phyloP scores from a whole-genome alignment of 2,329 filamentous ascomycete genomes.

The Talaromyces sp. region DNA sequence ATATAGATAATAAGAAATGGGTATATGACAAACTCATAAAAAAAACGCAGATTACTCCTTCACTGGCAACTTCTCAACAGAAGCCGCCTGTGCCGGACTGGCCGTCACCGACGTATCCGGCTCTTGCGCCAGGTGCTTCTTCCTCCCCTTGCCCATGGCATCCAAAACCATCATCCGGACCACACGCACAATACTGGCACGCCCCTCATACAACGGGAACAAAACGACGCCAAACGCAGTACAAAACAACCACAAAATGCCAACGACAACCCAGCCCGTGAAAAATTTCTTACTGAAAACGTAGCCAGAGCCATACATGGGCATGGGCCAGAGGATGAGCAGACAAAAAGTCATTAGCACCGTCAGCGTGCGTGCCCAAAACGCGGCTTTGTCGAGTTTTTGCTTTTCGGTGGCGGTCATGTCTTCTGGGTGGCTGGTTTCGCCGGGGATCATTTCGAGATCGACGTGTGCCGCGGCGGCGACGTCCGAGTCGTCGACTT shows the following conservation, averaged over 20 bases:
- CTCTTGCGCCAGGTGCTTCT: constrained; percentile 20
- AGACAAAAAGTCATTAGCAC: constrained; percentile 64
- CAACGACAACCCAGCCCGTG: constrained; percentile 72
- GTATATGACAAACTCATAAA: neutral
- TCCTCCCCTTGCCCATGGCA: constrained; percentile 41
- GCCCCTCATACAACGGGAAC: constrained; percentile 76
- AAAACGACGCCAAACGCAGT: constrained; percentile 69
- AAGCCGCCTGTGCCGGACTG: constrained; percentile 44
- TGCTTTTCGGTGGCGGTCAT: constrained; percentile 36
- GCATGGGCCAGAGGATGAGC: constrained; percentile 85
- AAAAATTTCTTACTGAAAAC: constrained; percentile 80
- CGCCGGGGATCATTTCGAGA: constrained; percentile 59
- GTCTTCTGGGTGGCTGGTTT: constrained; percentile 26
- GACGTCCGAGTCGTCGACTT: constrained; percentile 72
- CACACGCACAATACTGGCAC: constrained; percentile 61
- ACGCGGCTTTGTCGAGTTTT: constrained; percentile 51
- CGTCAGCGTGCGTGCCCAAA: constrained; percentile 55
- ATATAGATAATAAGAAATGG: neutral
- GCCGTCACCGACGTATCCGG: constrained; percentile 39
- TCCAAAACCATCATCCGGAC: constrained; percentile 60
- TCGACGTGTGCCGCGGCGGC: constrained; percentile 61
- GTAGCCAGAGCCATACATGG: constrained; percentile 78
- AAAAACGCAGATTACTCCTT: constrained; percentile 17
- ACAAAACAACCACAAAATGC: constrained; percentile 75
- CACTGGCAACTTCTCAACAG: constrained; percentile 41